Evolutionary conservation across 306 rosid genomes (phyloP), one percentile per base, ranked within the genome.

Genomic region (Sphenostylis stenocarpa): DNA sequence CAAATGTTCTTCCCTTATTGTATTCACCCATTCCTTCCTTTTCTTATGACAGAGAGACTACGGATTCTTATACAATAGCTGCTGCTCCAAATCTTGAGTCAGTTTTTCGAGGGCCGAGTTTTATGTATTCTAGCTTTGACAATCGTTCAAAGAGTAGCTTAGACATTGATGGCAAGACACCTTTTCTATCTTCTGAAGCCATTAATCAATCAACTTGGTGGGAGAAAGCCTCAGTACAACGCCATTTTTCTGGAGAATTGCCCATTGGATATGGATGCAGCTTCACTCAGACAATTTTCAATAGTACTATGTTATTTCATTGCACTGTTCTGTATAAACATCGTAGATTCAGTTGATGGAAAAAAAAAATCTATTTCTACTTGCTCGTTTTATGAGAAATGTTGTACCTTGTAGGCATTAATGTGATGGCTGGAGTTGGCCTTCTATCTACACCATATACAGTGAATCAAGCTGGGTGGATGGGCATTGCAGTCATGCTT

Each of bases 401-500:
- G 11, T 5, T 51, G 53, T 69, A 60, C 52, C 28, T 75, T 68
- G 78, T 83, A 91, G 94, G 85, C 68, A 28, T 91, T 55, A 89
- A 91, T 71, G 88, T 91, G 58, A 71, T 91, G 91, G 91, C 88
- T 55, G 94, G 94, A 52, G 87, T 91, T 28, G 97, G 94, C 34
- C 87, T 88, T 68, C 91, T 91, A 21, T 91, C 93, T 16, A 77
- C 93, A 7, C 97, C 94, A 56, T 85, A 21, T 69, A 85, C 91
- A 0, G 70, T 89, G 80, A 86, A 79, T 81, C 15, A 93, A 88
- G 93, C 88, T 47, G 98, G 98, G 16, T 91, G 96, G 98, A 86
- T 82, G 15, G 72, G 97, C 79, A 48, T 89, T 82, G 81, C 28
- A 15, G 89, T 91, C 72, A 80, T 91, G 49, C 64, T 86, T 51